Base-by-base conservation (phyloP, 768 basidiomycete genomes). In the Sutorius australiensis region DNA sequence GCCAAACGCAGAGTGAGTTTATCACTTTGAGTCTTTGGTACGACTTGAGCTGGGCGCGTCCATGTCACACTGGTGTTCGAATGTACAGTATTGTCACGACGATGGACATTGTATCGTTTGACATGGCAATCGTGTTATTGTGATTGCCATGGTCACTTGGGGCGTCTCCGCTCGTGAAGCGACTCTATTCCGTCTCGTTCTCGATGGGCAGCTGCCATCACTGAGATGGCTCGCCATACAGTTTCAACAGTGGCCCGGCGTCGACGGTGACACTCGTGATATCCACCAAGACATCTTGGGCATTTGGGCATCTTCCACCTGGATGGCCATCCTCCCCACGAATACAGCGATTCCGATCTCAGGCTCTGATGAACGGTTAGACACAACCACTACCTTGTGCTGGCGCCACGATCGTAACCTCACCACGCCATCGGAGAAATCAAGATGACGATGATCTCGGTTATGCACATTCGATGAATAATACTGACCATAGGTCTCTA, bases 1-100 rank as follows among this genome's bases (percentile, higher is more conserved):
- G 1, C 60, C 51, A 11, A 62, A 62, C 32, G 43, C n/a, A 32
- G 40, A 5, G 17, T 62, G 24, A 56, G 27, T 9, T 14, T 32
- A 24, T 33, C 16, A 11, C 33, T 16, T n/a, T 7, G 43, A 5
- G 11, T 44, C 12, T 43, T 43, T 6, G n/a, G 27, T n/a, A 24
- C 42, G 11, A 28, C 16, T 24, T 27, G 27, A 11, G 27, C 41
- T n/a, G 40, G 21, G 40, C 21, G 38, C 11, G 39, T 21, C 21
- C 39, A 16, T 41, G 6, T 10, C 17, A 16, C 31, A 9, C 2
- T 32, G 19, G 31, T 16, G 34, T 46, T 19, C 13, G 31, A 34
- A 21, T 27, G 46, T 46, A 47, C 5, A 11, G 27, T 19, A 47
- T 8, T 24, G 27, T 19, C 17, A 16, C 13, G 31, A 21, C 31